These are phyloP conservation scores for Clitoria ternatea DNA, from an alignment of 306 rosid species.

Conservation along the genomic window DNA sequence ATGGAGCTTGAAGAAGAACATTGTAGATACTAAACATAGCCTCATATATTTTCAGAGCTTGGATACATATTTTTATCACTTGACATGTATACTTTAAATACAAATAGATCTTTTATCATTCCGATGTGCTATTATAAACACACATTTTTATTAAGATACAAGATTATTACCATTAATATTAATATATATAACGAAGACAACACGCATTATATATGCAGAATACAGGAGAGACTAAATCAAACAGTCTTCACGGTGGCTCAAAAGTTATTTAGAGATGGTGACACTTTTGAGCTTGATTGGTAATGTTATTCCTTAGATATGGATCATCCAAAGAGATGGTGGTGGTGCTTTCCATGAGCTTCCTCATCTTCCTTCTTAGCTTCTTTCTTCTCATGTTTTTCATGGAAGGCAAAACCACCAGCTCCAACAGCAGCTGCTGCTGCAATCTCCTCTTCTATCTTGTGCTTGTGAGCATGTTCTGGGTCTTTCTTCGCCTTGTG, in stretches of 20 bases:
- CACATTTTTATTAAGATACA: too few species aligned
- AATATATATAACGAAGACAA: not conserved
- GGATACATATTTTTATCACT: too few species aligned
- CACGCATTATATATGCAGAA: not conserved
- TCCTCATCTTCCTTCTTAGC: slow-evolving; percentile 55
- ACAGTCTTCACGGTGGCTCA: slow-evolving; percentile 9
- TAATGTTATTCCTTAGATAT: too few species aligned
- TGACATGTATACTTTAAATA: too few species aligned
- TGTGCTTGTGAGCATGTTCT: slow-evolving; percentile 61
- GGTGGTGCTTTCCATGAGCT: slow-evolving; percentile 63
- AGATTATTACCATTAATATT: too few species aligned
- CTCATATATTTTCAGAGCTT: too few species aligned
- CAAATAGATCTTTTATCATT: too few species aligned
- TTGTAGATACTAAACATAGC: too few species aligned
- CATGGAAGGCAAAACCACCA: slow-evolving; percentile 71
- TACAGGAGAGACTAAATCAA: too few species aligned
- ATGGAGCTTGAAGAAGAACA: too few species aligned
- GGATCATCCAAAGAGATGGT: slow-evolving; percentile 50
- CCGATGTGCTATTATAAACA: too few species aligned
- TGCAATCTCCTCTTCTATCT: slow-evolving; percentile 63
- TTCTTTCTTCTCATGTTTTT: slow-evolving; percentile 68
- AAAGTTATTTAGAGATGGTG: slow-evolving; percentile 1
- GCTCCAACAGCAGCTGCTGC: slow-evolving; percentile 46
- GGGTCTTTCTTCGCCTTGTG: slow-evolving; percentile 51
- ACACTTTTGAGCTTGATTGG: not conserved